Evolutionary conservation across 345 rosid species (phyloP).

Genomic region (Acer campestre): DNA sequence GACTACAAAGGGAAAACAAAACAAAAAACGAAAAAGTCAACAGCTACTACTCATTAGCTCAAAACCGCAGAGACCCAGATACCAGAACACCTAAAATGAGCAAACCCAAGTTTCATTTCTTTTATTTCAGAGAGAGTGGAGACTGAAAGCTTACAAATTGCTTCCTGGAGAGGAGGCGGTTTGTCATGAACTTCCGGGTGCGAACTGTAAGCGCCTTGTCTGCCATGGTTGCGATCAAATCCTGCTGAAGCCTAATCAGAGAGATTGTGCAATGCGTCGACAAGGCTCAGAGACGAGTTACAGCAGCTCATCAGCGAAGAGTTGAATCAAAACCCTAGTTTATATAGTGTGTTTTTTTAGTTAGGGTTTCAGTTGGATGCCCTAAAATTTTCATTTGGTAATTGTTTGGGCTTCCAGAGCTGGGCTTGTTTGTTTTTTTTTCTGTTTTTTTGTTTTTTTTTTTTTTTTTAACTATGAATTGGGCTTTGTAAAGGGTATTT

Average conservation of each 20-base stretch:
- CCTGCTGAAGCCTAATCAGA: background rate
- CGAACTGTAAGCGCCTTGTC: conserved; percentile 92
- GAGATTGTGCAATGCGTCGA: background rate
- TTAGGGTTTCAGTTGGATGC: conserved; percentile 27
- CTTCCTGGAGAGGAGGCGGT: conserved; percentile 97
- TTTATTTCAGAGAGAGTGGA: background rate
- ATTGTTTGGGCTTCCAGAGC: background rate
- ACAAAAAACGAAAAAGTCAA: too few species aligned
- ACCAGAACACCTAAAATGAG: background rate
- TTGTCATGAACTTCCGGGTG: conserved; percentile 96
- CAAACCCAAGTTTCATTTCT: background rate
- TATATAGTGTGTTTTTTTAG: conserved; percentile 15
- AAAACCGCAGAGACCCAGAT: background rate
- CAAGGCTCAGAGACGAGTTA: conserved; percentile 15
- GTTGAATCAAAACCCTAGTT: conserved; percentile 15
- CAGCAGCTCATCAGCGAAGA: conserved; percentile 31
- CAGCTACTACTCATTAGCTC: background rate
- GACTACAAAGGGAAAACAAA: background rate
- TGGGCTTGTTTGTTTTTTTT: background rate
- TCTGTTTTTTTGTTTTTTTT: background rate
- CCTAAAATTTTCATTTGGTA: background rate
- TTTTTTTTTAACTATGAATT: too few species aligned
- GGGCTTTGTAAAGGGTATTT: background rate
- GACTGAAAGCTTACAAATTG: conserved; percentile 67
- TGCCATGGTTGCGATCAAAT: conserved; percentile 47